Conservation (phyloP, 495 filamentous ascomycete species). For the Usnea hakonensis region DNA sequence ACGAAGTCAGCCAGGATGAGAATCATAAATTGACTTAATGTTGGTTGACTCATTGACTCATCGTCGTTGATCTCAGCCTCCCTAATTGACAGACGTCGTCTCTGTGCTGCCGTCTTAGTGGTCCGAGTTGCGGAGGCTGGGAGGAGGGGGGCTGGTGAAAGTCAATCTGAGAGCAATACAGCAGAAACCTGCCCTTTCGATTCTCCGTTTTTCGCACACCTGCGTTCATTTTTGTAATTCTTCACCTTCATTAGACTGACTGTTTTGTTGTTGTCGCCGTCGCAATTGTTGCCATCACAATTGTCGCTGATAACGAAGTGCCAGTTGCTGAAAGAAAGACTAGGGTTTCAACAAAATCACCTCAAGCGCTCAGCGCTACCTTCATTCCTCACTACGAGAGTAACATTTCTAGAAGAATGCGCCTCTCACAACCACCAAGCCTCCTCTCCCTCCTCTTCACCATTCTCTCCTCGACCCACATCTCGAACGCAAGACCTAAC, state of each 20-base stretch:
- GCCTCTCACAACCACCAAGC: conserved; percentile 21
- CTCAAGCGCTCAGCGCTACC: background rate
- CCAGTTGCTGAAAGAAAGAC: background rate
- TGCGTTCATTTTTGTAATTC: background rate
- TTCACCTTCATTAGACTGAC: conserved; percentile 14
- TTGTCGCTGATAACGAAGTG: background rate
- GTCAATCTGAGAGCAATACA: conserved; percentile 17
- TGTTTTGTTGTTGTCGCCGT: conserved; percentile 7
- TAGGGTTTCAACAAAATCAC: background rate
- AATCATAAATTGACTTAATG: too few relatives aligned
- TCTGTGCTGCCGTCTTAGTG: conserved; percentile 4
- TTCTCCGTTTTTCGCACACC: conserved; percentile 1
- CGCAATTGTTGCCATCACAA: conserved; percentile 11
- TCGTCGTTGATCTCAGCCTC: conserved; percentile 13
- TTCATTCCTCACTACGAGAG: conserved; percentile 5
- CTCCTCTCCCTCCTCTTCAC: conserved; percentile 27
- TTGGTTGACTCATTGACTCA: background rate
- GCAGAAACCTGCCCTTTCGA: conserved; percentile 13
- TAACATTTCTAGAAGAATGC: conserved; percentile 22
- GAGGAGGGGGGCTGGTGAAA: conserved; percentile 8
- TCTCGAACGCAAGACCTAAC: conserved; percentile 21
- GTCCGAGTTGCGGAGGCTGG: conserved; percentile 11
- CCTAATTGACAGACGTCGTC: background rate
- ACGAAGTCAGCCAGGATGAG: too few relatives aligned
- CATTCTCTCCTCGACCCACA: conserved; percentile 34